Evolutionary conservation across 1,284 basidiomycete genomes (phyloP).

Genomic region (Leucoagaricus sp.): DNA sequence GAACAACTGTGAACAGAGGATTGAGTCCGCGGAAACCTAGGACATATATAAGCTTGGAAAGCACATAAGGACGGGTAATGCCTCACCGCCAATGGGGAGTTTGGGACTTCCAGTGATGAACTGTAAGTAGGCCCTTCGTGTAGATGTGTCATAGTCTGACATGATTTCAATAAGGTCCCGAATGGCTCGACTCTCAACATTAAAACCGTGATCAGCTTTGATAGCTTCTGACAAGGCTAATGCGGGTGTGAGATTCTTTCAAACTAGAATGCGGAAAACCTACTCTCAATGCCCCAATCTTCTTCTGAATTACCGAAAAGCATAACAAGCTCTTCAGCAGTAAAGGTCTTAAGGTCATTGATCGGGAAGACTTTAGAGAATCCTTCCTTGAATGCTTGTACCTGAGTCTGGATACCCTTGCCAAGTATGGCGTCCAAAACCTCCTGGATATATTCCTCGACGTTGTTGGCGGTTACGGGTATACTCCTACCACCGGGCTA

Average conservation of each 20-base stretch:
- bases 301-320: conserved; percentile 95
- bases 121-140: conserved; percentile 89
- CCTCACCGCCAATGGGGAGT: conserved; percentile 87
- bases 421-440: conserved; percentile 85
- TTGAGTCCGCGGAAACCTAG: conserved; percentile 93
- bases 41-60: conserved; percentile 3
- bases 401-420: conserved; percentile 72
- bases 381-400: conserved; percentile 85
- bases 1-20: conserved; percentile 94
- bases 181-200: conserved; percentile 90
- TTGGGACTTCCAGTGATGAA: conserved; percentile 98
- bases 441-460: conserved; percentile 84
- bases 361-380: conserved; percentile 96
- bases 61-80: not conserved
- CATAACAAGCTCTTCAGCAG: conserved; percentile 91
- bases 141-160: conserved; percentile 72
- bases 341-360: conserved; percentile 87
- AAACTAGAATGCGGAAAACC: conserved; percentile 31
- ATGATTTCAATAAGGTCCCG: conserved; percentile 88
- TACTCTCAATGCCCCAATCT: conserved; percentile 91
- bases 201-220: conserved; percentile 99
- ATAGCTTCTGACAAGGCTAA: conserved; percentile 86
- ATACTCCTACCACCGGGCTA: conserved; percentile 80
- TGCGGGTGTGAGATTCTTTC: conserved; percentile 6
- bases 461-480: conserved; percentile 82